phyloP scores from a whole-genome alignment of 345 rosid species.

The Raphanus sativus region DNA sequence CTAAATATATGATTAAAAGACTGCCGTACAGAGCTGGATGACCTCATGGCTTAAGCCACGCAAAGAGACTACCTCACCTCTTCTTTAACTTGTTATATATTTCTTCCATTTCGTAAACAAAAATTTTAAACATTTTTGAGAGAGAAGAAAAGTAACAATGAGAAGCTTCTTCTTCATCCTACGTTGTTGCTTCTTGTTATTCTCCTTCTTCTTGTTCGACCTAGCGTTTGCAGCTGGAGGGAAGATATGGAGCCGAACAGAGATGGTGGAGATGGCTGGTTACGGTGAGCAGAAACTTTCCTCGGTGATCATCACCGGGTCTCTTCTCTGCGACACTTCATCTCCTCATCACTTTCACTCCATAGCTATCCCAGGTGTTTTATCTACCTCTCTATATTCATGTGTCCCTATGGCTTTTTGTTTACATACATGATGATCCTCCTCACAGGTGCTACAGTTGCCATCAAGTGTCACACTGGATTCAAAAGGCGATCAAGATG shows the following conservation, averaged over 20 bases:
- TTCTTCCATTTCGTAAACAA: slow-evolving; percentile 26
- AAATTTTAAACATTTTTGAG: neutral
- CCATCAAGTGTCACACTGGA: slow-evolving; percentile 33
- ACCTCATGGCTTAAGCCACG: slow-evolving; percentile 29
- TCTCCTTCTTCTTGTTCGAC: slow-evolving; percentile 16
- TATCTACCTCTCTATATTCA: neutral
- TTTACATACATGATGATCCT: slow-evolving; percentile 16
- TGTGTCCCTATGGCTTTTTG: neutral
- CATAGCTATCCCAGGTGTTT: slow-evolving; percentile 33
- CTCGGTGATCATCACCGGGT: slow-evolving; percentile 35
- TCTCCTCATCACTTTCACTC: slow-evolving; percentile 9
- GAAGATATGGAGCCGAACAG: slow-evolving; percentile 33
- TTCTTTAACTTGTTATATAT: slow-evolving; percentile 31
- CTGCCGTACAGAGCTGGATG: slow-evolving; percentile 20
- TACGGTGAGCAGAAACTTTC: slow-evolving; percentile 42
- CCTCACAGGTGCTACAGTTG: slow-evolving; percentile 40
- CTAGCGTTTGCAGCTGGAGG: slow-evolving; percentile 40
- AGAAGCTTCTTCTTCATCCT: slow-evolving; percentile 25
- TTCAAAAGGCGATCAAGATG: slow-evolving; percentile 24
- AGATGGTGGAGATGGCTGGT: slow-evolving; percentile 39
- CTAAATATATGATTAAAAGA: neutral
- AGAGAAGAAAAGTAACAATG: slow-evolving; percentile 7
- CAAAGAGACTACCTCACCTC: slow-evolving; percentile 31
- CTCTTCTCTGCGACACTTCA: slow-evolving; percentile 30
- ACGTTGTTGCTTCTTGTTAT: slow-evolving; percentile 37